phyloP scores from a whole-genome alignment of 768 basidiomycete genomes.

The Amanita exitialis region DNA sequence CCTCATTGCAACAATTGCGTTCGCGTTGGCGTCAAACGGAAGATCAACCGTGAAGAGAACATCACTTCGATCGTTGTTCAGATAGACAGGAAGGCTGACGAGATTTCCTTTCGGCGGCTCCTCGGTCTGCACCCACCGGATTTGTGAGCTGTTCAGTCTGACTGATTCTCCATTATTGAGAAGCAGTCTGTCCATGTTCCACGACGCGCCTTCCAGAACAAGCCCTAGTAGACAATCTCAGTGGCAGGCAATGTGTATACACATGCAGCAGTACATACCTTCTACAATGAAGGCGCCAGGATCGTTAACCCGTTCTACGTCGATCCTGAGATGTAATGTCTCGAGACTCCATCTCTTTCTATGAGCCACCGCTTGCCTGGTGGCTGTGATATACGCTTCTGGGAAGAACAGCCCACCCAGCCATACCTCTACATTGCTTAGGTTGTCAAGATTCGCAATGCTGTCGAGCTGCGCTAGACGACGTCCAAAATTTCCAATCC shows the following conservation, averaged over 20 bases:
- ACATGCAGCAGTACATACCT: slow-evolving; percentile 39
- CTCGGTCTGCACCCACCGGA: slow-evolving; percentile 72
- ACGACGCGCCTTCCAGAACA: slow-evolving; percentile 78
- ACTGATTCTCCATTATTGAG: slow-evolving; percentile 83
- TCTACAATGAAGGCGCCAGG: slow-evolving; percentile 79
- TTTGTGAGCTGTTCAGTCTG: slow-evolving; percentile 69
- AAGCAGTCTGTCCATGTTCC: slow-evolving; percentile 56
- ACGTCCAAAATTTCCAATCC: slow-evolving; percentile 74
- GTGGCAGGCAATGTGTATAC: background rate
- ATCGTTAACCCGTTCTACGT: slow-evolving; percentile 73
- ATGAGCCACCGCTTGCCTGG: slow-evolving; percentile 92
- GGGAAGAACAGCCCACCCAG: slow-evolving; percentile 95
- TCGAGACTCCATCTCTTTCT: slow-evolving; percentile 89
- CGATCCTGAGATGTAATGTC: slow-evolving; percentile 69
- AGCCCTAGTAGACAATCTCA: slow-evolving; percentile 43
- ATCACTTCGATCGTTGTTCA: slow-evolving; percentile 83
- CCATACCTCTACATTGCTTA: slow-evolving; percentile 74
- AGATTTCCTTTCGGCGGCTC: slow-evolving; percentile 27
- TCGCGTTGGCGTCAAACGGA: slow-evolving; percentile 59
- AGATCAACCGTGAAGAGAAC: slow-evolving; percentile 87
- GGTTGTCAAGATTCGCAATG: slow-evolving; percentile 53
- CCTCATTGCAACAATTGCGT: slow-evolving; percentile 70
- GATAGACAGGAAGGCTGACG: slow-evolving; percentile 86
- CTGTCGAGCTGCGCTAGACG: slow-evolving; percentile 77
- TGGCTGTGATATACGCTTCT: slow-evolving; percentile 92